phyloP scores from a whole-genome alignment of 2,329 filamentous ascomycete genomes.

The Fusarium floridanum region DNA sequence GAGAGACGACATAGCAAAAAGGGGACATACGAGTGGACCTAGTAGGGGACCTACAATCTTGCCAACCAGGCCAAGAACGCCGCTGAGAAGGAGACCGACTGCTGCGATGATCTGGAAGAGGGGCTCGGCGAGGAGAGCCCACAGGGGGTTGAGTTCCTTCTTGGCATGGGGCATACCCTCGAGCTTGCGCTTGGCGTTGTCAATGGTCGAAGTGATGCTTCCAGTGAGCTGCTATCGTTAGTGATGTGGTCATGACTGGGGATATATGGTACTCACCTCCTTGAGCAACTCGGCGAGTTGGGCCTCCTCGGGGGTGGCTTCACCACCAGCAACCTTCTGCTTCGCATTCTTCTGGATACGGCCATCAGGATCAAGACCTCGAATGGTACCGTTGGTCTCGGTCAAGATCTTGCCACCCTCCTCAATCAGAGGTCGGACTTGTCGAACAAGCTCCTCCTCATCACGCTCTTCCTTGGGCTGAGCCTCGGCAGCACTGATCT shows the following conservation, averaged over 20 bases:
- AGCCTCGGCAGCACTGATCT: slow-evolving; percentile 83
- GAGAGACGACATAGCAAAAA: background rate
- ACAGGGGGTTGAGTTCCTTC: slow-evolving; percentile 93
- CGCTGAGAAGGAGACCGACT: slow-evolving; percentile 84
- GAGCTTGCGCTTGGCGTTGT: slow-evolving; percentile 89
- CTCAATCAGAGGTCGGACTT: slow-evolving; percentile 90
- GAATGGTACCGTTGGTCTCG: slow-evolving; percentile 88
- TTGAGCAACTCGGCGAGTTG: slow-evolving; percentile 87
- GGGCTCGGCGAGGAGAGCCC: slow-evolving; percentile 85
- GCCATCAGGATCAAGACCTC: slow-evolving; percentile 89
- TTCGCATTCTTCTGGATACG: slow-evolving; percentile 88
- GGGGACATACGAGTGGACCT: slow-evolving; percentile 24
- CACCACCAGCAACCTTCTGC: slow-evolving; percentile 80
- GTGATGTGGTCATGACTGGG: slow-evolving; percentile 4
- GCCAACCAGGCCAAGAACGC: slow-evolving; percentile 88
- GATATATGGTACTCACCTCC: slow-evolving; percentile 62
- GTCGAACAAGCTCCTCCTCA: slow-evolving; percentile 87
- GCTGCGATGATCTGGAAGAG: slow-evolving; percentile 93
- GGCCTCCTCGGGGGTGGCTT: slow-evolving; percentile 77
- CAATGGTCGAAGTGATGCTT: slow-evolving; percentile 84
- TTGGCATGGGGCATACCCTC: slow-evolving; percentile 93
- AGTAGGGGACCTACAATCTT: slow-evolving; percentile 66
- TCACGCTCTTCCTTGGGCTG: slow-evolving; percentile 89
- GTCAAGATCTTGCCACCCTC: slow-evolving; percentile 85
- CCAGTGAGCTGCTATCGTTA: slow-evolving; percentile 71